Percentiles rank a stretch among this genome's conserved stretches.
phyloP scores from a whole-genome alignment of 2,329 filamentous ascomycete species.

The Aspergillus luchuensis region DNA sequence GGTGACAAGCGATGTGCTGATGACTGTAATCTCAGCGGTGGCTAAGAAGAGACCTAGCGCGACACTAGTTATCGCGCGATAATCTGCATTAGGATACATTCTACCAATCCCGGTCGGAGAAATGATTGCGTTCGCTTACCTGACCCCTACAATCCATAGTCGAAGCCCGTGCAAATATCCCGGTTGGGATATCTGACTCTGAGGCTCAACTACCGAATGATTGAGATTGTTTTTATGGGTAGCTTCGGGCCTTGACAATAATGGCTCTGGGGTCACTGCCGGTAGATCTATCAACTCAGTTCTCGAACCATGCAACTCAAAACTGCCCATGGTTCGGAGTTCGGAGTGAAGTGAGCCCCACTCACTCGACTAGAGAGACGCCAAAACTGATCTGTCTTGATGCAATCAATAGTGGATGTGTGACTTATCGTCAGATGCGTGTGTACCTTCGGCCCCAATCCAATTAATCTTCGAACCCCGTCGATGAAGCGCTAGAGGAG shows the following conservation, averaged over 20 bases:
- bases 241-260: not conserved
- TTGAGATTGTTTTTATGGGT: not conserved
- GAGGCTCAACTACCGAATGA: not conserved
- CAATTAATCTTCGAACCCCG: too few relatives aligned
- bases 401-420: not conserved
- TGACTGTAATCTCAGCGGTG: constrained; percentile 53
- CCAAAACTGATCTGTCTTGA: not conserved
- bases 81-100: not conserved
- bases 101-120: not conserved
- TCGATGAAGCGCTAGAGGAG: too few relatives aligned
- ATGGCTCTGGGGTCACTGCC: not conserved
- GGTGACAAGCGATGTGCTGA: constrained; percentile 54
- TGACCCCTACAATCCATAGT: constrained; percentile 1
- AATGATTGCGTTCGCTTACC: not conserved
- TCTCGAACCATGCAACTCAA: not conserved
- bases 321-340: not conserved
- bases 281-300: not conserved
- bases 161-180: constrained; percentile 1
- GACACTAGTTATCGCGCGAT: not conserved
- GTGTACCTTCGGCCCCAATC: too few relatives aligned
- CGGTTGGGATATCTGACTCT: not conserved
- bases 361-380: not conserved
- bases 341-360: not conserved
- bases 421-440: too few relatives aligned
- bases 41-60: constrained; percentile 44